These are phyloP conservation scores for Ilex paraguariensis DNA, from an alignment of 305 asterid genomes.

Conservation along the genomic window DNA sequence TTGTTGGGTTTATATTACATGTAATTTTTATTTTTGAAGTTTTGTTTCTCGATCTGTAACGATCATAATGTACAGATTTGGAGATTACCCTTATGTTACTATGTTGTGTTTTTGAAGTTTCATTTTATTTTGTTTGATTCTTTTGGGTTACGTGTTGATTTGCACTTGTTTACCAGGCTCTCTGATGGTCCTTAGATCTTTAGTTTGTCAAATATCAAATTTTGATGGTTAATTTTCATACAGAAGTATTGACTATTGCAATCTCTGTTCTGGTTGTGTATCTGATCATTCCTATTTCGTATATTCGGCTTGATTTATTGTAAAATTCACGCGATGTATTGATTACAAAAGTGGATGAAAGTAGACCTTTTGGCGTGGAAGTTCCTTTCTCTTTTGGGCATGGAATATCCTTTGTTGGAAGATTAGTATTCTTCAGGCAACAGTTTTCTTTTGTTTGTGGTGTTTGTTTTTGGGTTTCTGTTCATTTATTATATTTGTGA, in stretches of 20 bases:
- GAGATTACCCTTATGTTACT: slow-evolving; percentile 11
- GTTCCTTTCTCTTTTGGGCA: slow-evolving; percentile 22
- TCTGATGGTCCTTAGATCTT: slow-evolving; percentile 16
- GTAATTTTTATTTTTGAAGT: slow-evolving; percentile 28
- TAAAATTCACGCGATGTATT: slow-evolving; percentile 10
- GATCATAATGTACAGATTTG: slow-evolving; percentile 24
- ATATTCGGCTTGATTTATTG: slow-evolving; percentile 5
- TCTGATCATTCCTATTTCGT: slow-evolving; percentile 11
- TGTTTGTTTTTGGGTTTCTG: no score
- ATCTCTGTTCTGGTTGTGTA: slow-evolving; percentile 23
- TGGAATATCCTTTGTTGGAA: slow-evolving; percentile 39
- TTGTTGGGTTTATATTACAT: slow-evolving; percentile 46
- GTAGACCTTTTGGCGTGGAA: slow-evolving; percentile 18
- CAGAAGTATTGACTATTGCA: slow-evolving; percentile 21
- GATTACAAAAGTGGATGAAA: slow-evolving; percentile 14
- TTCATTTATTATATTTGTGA: neutral
- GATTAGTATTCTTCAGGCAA: slow-evolving; percentile 45
- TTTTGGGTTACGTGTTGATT: slow-evolving; percentile 28
- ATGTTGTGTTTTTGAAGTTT: slow-evolving; percentile 10
- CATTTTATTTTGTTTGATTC: slow-evolving; percentile 31
- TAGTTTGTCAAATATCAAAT: slow-evolving; percentile 29
- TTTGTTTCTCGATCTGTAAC: slow-evolving; percentile 25
- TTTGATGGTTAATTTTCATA: slow-evolving; percentile 35
- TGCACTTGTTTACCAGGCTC: slow-evolving; percentile 32
- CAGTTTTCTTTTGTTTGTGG: slow-evolving; percentile 30